phyloP scores from a whole-genome alignment of 2,329 filamentous ascomycete genomes.

The Fusarium nygamai region DNA sequence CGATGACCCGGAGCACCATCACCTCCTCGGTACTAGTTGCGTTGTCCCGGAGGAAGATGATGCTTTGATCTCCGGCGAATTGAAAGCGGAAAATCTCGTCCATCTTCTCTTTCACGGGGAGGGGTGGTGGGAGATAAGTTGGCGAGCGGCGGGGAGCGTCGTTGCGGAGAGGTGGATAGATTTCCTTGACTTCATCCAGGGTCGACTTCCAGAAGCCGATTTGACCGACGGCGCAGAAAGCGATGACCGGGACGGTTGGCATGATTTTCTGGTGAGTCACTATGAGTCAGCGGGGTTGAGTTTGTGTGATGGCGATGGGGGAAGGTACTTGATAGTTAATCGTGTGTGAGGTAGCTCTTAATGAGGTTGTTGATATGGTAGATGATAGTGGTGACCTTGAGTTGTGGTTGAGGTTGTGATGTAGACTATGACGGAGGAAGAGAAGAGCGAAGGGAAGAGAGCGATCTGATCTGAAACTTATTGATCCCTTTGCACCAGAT shows the following conservation, averaged over 20 bases:
- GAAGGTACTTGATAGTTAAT: not conserved
- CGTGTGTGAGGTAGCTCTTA: too few relatives aligned
- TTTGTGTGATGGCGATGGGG: not conserved
- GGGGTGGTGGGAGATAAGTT: not conserved
- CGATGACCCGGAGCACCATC: not conserved
- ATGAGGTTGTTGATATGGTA: too few relatives aligned
- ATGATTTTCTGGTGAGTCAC: not conserved
- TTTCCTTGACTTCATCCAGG: rapidly evolving
- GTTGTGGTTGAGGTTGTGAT: too few relatives aligned
- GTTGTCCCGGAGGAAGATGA: not conserved
- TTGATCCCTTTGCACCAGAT: too few relatives aligned
- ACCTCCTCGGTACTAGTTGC: rapidly evolving
- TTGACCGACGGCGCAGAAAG: not conserved
- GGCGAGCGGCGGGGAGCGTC: not conserved
- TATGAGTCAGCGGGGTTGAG: not conserved
- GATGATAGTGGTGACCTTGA: too few relatives aligned
- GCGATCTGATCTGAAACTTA: too few relatives aligned
- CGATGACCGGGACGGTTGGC: not conserved
- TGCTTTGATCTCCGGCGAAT: not conserved
- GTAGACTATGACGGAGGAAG: too few relatives aligned
- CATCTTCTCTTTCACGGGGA: not conserved
- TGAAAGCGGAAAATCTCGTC: not conserved
- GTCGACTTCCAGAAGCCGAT: not conserved
- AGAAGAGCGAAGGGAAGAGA: too few relatives aligned
- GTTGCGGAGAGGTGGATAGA: rapidly evolving